Evolutionary conservation across 1,139 yeast genomes (phyloP).

Genomic region (Suhomyces anneliseae): DNA sequence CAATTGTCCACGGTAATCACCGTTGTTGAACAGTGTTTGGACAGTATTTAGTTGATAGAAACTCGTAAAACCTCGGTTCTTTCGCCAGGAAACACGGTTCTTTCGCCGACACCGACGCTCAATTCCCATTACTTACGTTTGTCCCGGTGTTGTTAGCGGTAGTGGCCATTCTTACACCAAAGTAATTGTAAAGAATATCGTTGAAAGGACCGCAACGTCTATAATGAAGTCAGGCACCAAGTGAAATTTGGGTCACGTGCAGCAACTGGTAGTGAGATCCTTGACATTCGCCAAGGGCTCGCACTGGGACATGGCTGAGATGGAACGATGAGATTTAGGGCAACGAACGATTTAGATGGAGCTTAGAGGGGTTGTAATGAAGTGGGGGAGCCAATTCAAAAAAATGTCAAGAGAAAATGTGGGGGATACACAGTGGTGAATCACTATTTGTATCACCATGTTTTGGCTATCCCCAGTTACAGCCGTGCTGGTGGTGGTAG

Average conservation of each 20-base stretch:
- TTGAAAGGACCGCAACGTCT: not conserved
- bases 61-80: no score
- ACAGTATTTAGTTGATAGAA: no score
- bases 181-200: not conserved
- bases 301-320: not conserved
- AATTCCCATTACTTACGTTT: not conserved
- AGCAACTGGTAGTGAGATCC: not conserved
- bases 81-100: not conserved
- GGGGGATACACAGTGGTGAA: not conserved
- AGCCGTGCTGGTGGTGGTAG: not conserved
- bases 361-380: not conserved
- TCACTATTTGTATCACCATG: not conserved
- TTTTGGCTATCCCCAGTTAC: not conserved
- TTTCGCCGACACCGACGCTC: no score
- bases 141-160: not conserved
- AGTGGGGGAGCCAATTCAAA: no score
- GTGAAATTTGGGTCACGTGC: constrained; percentile 2
- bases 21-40: no score
- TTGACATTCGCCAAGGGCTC: not conserved
- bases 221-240: not conserved
- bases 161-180: not conserved
- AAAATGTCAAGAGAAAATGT: no score
- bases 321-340: not conserved
- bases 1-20: no score
- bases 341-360: not conserved